Conservation (phyloP, 2,329 filamentous ascomycete species). For the Paraphaeosphaeria sporulosa region DNA sequence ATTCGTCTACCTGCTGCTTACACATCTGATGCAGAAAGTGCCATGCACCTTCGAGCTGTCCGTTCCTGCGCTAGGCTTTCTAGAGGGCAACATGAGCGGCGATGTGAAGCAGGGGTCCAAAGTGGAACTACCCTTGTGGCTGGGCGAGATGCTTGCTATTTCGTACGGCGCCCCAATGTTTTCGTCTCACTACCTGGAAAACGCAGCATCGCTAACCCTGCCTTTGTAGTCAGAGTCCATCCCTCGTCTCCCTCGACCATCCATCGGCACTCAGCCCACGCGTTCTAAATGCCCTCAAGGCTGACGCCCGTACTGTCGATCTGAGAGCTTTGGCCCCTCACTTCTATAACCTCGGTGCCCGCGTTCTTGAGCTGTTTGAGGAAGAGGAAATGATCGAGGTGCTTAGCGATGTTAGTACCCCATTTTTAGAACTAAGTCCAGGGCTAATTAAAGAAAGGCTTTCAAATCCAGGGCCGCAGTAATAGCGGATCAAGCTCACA, state of each 20-base stretch:
- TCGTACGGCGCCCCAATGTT: conserved; percentile 50
- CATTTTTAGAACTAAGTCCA: not conserved
- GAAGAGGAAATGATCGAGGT: conserved; percentile 80
- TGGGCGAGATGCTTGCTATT: conserved; percentile 90
- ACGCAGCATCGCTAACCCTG: not conserved
- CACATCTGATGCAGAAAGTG: conserved; percentile 71
- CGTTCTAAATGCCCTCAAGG: conserved; percentile 88
- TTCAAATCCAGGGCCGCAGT: conserved; percentile 83
- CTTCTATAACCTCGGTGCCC: conserved; percentile 85
- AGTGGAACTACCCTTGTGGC: conserved; percentile 88
- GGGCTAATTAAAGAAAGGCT: conserved; percentile 57
- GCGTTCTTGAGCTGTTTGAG: conserved; percentile 90
- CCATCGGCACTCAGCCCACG: conserved; percentile 78
- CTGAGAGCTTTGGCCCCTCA: conserved; percentile 83
- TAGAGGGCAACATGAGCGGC: conserved; percentile 80
- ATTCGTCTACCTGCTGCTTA: conserved; percentile 10
- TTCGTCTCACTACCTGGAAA: not conserved
- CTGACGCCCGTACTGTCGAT: conserved; percentile 85
- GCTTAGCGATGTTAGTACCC: conserved; percentile 51
- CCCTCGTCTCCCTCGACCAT: conserved; percentile 75
- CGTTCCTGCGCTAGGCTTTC: conserved; percentile 83
- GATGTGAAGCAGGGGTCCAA: conserved; percentile 81
- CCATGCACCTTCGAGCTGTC: conserved; percentile 94
- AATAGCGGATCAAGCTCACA: conserved; percentile 87
- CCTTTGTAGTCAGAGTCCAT: conserved; percentile 38